Evolutionary conservation across 306 rosid genomes (phyloP), one percentile per base, ranked within the genome.

Genomic region (Ochetophila trinervis): DNA sequence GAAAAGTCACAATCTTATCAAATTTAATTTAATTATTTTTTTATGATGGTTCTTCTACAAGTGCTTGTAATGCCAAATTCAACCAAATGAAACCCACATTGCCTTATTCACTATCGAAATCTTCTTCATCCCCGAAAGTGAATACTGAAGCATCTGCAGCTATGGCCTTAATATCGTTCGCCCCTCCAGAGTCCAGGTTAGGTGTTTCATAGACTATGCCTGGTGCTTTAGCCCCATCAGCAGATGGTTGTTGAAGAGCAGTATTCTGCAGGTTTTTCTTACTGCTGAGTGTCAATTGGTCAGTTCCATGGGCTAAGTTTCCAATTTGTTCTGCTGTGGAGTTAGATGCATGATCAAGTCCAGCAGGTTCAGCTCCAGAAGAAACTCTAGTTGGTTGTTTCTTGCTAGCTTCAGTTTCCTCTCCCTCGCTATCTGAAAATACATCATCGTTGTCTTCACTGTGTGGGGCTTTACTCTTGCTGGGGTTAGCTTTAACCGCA

Each of bases 101-200:
- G 53, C 48, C 57, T 87, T 57, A 86, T 45, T 93, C 99, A 65
- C 95, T 93, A 5, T 93, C 99, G 72, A 90, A 89, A 72, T 89
- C 96, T 69, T 88, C 97, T 57, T 81, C 88, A 71, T 93, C 97
- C 60, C 94, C 97, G 14, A 93, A 93, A 49, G 88, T 62, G 80
- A 93, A 93, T 68, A 89, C 96, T 14, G 99, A 93, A 67, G 96
- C 96, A 83, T 93, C 99, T 3, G 99, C 99, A 18, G 99, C 96
- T 51, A 93, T 87, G 63, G 99, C 88, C 78, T 87, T 90, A 66
- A 93, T 72, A 40, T 89, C 91, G 65, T 68, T 83, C 51, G 64
- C 77, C 53, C 86, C 85, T 8, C 9, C 67, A 17, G 85, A 81
- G 48, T 69, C 87, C 42, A 40, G 22, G 53, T 69, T 86, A 20